phyloP scores from a whole-genome alignment of 75 land plant species.

The Cupressus sempervirens region DNA sequence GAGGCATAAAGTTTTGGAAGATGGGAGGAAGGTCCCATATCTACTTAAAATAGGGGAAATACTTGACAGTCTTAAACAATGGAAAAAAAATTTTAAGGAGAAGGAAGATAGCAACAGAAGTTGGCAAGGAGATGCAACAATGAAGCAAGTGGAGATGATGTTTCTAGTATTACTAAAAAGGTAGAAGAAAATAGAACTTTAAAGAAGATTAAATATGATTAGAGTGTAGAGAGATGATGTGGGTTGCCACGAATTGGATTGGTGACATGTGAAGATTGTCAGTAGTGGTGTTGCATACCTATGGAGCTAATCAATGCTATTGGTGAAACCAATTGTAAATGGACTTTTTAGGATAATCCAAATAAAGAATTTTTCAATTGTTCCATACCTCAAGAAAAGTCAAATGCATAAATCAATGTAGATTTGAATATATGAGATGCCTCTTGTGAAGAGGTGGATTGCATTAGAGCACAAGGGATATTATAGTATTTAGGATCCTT shows the following conservation, averaged over 20 bases:
- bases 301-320: too few relatives aligned
- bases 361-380: constrained; percentile 78
- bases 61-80: constrained; percentile 80
- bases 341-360: constrained; percentile 84
- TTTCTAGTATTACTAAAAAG: too few relatives aligned
- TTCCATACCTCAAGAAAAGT: constrained; percentile 84
- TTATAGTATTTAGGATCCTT: constrained; percentile 15
- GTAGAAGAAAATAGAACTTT: too few relatives aligned
- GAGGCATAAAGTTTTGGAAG: constrained; percentile 83
- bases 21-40: constrained; percentile 82
- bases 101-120: too few relatives aligned
- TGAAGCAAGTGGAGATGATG: too few relatives aligned
- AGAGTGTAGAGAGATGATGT: too few relatives aligned
- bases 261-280: too few relatives aligned
- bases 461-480: constrained; percentile 16
- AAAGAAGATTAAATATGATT: too few relatives aligned
- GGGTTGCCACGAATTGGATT: too few relatives aligned
- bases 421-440: constrained; percentile 77
- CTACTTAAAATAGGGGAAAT: constrained; percentile 97
- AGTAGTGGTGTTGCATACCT: too few relatives aligned
- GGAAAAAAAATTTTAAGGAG: constrained; percentile 59
- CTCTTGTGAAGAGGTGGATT: constrained; percentile 56
- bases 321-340: too few relatives aligned
- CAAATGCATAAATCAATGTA: constrained; percentile 76
- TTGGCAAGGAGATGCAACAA: too few relatives aligned